Percentiles rank a stretch among this genome's conserved stretches.
Evolutionary conservation across 257 asterid genomes (phyloP).

Genomic region (Solanum bukasovii): DNA sequence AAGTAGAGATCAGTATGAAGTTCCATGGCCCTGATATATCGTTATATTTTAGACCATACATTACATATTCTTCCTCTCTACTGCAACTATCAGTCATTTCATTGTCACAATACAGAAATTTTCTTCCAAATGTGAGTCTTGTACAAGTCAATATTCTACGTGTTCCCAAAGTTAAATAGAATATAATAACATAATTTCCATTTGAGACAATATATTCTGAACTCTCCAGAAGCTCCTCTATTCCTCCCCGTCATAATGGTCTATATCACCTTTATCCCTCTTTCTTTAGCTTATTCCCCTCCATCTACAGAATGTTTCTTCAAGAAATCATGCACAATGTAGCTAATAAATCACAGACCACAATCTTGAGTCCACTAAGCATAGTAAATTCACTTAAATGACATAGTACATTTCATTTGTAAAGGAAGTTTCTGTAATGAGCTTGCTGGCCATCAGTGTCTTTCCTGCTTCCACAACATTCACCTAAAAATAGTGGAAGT

Average conservation of each 20-base stretch:
- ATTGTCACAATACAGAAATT: background rate
- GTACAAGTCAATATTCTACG: background rate
- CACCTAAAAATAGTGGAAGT: background rate
- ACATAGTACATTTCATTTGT: background rate
- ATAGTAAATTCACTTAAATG: background rate
- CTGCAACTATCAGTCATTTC: background rate
- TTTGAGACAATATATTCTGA: background rate
- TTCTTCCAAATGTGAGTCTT: background rate
- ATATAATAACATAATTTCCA: background rate
- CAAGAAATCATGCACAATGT: background rate
- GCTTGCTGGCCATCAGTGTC: background rate
- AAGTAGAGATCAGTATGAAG: background rate
- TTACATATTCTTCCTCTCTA: background rate
- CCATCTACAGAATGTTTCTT: background rate
- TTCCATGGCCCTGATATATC: background rate
- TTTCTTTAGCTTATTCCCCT: background rate
- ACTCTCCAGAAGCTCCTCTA: background rate
- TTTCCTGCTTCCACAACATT: background rate
- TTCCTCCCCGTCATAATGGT: background rate
- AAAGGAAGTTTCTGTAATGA: background rate
- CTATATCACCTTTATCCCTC: background rate
- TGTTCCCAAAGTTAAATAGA: background rate
- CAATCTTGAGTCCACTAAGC: background rate
- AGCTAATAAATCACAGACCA: background rate
- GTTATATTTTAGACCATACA: background rate